phyloP scores from a whole-genome alignment of 768 basidiomycete genomes.

The Lactifluus volemus region DNA sequence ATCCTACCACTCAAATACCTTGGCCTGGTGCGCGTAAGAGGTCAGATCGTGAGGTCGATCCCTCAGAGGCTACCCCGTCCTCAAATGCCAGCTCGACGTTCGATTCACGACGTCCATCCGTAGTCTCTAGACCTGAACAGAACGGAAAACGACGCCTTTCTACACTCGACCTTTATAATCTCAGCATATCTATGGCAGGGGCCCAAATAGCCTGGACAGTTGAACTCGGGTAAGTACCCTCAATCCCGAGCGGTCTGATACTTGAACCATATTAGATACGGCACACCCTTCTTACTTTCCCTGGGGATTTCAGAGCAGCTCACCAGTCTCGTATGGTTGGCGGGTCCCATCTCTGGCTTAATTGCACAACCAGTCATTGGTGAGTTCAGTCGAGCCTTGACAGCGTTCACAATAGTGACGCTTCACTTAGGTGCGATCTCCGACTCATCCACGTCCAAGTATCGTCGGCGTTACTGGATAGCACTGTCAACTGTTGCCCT shows the following conservation, averaged over 20 bases:
- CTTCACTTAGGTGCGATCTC: conserved; percentile 73
- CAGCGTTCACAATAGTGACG: not conserved
- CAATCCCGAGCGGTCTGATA: not conserved
- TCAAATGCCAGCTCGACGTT: no score
- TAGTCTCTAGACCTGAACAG: conserved; percentile 21
- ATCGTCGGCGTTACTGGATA: conserved; percentile 89
- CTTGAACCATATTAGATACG: conserved; percentile 51
- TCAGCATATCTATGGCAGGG: conserved; percentile 90
- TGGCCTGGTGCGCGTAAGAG: conserved; percentile 43
- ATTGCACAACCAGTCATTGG: conserved; percentile 97
- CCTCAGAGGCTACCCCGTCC: not conserved
- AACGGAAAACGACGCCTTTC: conserved; percentile 31
- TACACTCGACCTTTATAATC: conserved; percentile 49
- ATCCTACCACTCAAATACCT: conserved; percentile 71
- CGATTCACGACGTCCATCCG: not conserved
- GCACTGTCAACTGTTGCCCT: conserved; percentile 79
- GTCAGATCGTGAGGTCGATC: conserved; percentile 22
- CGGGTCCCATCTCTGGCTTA: conserved; percentile 90
- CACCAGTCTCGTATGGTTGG: conserved; percentile 92
- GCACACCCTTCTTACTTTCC: conserved; percentile 84
- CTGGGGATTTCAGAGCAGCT: conserved; percentile 80
- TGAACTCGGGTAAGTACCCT: conserved; percentile 61
- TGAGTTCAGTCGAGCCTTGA: conserved; percentile 27
- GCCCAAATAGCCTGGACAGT: conserved; percentile 95
- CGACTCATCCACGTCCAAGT: conserved; percentile 85